Base-by-base conservation (phyloP, 139 green algal genomes). In the Dunaliella primolecta region DNA sequence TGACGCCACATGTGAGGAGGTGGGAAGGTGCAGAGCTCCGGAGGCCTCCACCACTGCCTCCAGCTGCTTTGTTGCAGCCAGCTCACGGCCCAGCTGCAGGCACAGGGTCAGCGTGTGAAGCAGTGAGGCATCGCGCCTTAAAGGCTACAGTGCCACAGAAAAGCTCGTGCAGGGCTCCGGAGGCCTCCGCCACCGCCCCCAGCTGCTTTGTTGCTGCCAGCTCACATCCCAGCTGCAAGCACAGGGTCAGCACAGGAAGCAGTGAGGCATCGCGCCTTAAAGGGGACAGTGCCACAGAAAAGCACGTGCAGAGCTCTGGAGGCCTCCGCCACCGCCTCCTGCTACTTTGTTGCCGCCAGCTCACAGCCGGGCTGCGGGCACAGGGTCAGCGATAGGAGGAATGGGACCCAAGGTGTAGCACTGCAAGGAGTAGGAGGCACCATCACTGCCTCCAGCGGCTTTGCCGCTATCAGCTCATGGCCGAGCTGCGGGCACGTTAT, bases 11-110 rank as follows among this genome's bases (percentile, higher is more conserved):
- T 64, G 46, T 7, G 25, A 36, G 7, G 81, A n/a, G n/a, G 25
- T 23, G 7, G 81, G 81, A 25, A 88, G 70, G 64, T 91, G 84
- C 36, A 89, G 20, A 2, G 89, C 89, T 0, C 87, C 89, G 2
- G 74, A 75, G 2, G 83, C 32, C 36, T 88, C 64, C 24, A 87
- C 34, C n/a, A 83, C 64, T 23, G 83, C 36, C 29, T 88, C 79
- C 25, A 86, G 36, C 78, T 36, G 56, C 27, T 46, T 38, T 1
- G 86, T 31, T 0, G 86, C 83, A 1, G 30, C 31, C 33, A 38
- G 37, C 88, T 91, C 88, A n/a, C 46, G 46, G 15, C 46, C 46
- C 46, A 64, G 15, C 46, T 64, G 46, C 46, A 64, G 15, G 46
- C 46, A 15, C 46, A 64, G 46, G 15, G 46, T 64, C 7, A n/a